A percentile compares a stretch with the other conserved stretches of the same genome.
These are phyloP conservation scores for Suillus spraguei DNA, from an alignment of 768 basidiomycete species.

Conservation along the genomic window DNA sequence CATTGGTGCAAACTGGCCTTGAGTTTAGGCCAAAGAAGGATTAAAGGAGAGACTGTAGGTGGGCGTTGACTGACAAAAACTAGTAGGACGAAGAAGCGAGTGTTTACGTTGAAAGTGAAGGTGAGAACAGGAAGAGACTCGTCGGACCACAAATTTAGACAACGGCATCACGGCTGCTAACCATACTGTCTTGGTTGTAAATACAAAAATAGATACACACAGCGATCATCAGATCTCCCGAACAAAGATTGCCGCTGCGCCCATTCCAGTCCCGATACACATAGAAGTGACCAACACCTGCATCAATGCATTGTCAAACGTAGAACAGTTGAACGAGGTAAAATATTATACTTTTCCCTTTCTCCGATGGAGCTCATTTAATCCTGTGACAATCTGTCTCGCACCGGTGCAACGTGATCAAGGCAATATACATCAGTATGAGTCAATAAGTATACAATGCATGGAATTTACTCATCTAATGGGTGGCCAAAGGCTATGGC, in stretches of 20 bases:
- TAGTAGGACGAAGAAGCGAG: constrained; percentile 17
- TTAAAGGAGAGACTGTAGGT: constrained; percentile 28
- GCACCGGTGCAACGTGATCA: constrained; percentile 77
- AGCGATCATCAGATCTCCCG: no score
- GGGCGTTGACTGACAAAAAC: constrained; percentile 18
- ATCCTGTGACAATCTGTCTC: constrained; percentile 82
- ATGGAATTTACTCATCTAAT: constrained; percentile 57
- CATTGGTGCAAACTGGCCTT: constrained; percentile 35
- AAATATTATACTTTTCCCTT: constrained; percentile 57
- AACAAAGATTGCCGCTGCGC: constrained; percentile 79
- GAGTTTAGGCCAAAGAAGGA: constrained; percentile 13
- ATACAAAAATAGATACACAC: not conserved
- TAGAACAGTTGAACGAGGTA: constrained; percentile 9
- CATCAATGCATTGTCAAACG: constrained; percentile 1
- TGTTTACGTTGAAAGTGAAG: not conserved
- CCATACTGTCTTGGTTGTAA: not conserved
- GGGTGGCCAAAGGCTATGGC: constrained; percentile 89
- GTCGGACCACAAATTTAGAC: constrained; percentile 15
- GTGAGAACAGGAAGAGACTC: not conserved
- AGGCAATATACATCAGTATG: constrained; percentile 18
- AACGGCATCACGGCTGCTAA: constrained; percentile 13
- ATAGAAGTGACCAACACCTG: constrained; percentile 85
- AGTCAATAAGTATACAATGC: not conserved
- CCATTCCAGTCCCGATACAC: constrained; percentile 93
- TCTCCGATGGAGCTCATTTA: constrained; percentile 71